Evolutionary conservation across 331 rosid species (phyloP).

Genomic region (Arachis monticola): DNA sequence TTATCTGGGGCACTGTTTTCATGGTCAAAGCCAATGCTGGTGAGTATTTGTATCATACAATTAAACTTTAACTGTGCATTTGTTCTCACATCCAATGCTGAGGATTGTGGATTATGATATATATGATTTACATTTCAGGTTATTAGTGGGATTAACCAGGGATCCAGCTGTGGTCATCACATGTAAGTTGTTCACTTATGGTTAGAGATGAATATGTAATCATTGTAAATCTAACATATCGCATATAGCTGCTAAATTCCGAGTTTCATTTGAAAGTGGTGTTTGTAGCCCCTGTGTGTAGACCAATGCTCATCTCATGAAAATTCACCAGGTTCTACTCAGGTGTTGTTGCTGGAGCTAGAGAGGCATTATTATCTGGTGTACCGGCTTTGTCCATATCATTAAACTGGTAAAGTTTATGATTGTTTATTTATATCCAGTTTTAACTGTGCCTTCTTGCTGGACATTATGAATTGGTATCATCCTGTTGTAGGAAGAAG

Average conservation of each 20-base stretch:
- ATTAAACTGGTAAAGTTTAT: constrained; percentile 70
- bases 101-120: constrained; percentile 22
- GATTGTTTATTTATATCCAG: constrained; percentile 22
- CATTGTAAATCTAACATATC: constrained; percentile 26
- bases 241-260: neutral
- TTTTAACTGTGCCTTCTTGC: constrained; percentile 32
- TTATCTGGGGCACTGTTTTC: constrained; percentile 99
- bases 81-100: neutral
- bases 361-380: constrained; percentile 86
- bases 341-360: constrained; percentile 94
- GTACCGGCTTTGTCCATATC: constrained; percentile 88
- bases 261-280: neutral
- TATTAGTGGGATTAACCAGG: constrained; percentile 91
- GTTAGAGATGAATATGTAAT: neutral
- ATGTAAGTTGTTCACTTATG: constrained; percentile 59
- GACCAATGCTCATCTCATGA: constrained; percentile 31
- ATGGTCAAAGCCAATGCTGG: constrained; percentile 95
- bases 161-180: constrained; percentile 90
- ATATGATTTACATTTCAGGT: constrained; percentile 62
- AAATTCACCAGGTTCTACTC: constrained; percentile 71
- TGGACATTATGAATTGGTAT: constrained; percentile 34
- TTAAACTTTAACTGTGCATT: neutral
- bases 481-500: constrained; percentile 75
- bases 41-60: constrained; percentile 51
- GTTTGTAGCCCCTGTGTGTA: constrained; percentile 27